Evolutionary conservation across 805 yeast genomes (phyloP).

Genomic region (Metschnikowia cerradonensis): DNA sequence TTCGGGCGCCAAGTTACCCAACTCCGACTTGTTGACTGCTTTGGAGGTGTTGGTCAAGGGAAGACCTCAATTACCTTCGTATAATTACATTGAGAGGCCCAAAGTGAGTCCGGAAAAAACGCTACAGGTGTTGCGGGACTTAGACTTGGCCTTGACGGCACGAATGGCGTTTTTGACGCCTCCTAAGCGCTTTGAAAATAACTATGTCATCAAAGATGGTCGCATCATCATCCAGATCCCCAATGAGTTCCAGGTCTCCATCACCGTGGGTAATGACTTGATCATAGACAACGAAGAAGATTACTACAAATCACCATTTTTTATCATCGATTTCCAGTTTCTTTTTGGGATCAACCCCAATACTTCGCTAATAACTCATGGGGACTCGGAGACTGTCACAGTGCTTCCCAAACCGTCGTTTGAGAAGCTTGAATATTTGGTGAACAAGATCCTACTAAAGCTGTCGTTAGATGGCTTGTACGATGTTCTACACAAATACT

Average conservation of each 20-base stretch:
- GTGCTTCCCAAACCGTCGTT: slow-evolving; percentile 29
- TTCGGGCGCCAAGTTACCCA: slow-evolving; percentile 88
- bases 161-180: slow-evolving; percentile 68
- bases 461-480: slow-evolving; percentile 51
- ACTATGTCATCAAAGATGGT: slow-evolving; percentile 71
- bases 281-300: slow-evolving; percentile 48
- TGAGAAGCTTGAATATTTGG: slow-evolving; percentile 48
- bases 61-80: slow-evolving; percentile 67
- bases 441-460: slow-evolving; percentile 48
- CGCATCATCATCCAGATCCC: slow-evolving; percentile 61
- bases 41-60: slow-evolving; percentile 79
- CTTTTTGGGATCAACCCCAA: slow-evolving; percentile 47
- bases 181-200: slow-evolving; percentile 56
- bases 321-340: slow-evolving; percentile 72
- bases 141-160: slow-evolving; percentile 70
- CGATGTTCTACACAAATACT: slow-evolving; percentile 52
- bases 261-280: slow-evolving; percentile 65
- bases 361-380: slow-evolving; percentile 28
- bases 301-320: slow-evolving; percentile 55
- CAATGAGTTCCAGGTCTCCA: slow-evolving; percentile 55
- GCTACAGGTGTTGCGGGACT: slow-evolving; percentile 56
- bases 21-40: slow-evolving; percentile 85
- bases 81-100: slow-evolving; percentile 48
- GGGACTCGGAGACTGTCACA: slow-evolving; percentile 24
- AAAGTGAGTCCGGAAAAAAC: slow-evolving; percentile 54